Conservation (phyloP, 2,329 filamentous ascomycete genomes). For the Chrysoporthe austroafricana region DNA sequence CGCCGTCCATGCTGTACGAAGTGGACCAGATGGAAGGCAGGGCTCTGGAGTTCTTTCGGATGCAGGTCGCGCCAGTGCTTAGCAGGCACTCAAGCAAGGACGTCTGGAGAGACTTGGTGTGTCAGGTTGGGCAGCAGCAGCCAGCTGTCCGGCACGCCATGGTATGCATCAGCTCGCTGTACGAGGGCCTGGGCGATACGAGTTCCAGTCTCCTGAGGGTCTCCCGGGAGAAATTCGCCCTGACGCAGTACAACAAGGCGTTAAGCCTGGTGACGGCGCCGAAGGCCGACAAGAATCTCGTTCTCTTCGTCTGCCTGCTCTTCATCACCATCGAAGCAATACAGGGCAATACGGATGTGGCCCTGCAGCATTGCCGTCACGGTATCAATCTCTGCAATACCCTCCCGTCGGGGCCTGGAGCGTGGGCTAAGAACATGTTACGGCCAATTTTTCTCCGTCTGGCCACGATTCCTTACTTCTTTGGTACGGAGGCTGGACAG, state of each 20-base stretch:
- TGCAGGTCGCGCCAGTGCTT: conserved; percentile 45
- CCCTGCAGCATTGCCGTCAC: conserved; percentile 41
- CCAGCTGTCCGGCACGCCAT: conserved; percentile 54
- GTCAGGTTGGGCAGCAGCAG: conserved; percentile 49
- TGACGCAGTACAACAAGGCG: conserved; percentile 54
- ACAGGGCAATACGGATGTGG: conserved; percentile 45
- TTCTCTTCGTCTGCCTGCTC: conserved; percentile 52
- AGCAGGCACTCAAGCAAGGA: conserved; percentile 46
- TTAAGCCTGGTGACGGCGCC: conserved; percentile 48
- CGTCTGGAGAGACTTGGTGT: conserved; percentile 51
- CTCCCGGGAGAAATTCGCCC: conserved; percentile 40
- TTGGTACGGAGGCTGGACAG: conserved; percentile 15
- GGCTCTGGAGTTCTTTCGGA: conserved; percentile 40
- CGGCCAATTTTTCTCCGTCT: conserved; percentile 51
- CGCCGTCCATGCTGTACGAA: not conserved
- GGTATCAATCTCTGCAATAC: conserved; percentile 32
- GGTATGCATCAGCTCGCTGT: conserved; percentile 53
- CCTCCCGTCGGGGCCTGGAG: conserved; percentile 14
- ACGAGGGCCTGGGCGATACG: conserved; percentile 40
- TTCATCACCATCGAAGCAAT: conserved; percentile 56
- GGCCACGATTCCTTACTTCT: conserved; percentile 44
- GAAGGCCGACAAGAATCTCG: conserved; percentile 38
- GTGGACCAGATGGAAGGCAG: conserved; percentile 20
- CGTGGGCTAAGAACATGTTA: conserved; percentile 40
- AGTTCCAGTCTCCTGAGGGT: conserved; percentile 32